phyloP scores from a whole-genome alignment of 306 rosid genomes.

The Hippophae tibetana region DNA sequence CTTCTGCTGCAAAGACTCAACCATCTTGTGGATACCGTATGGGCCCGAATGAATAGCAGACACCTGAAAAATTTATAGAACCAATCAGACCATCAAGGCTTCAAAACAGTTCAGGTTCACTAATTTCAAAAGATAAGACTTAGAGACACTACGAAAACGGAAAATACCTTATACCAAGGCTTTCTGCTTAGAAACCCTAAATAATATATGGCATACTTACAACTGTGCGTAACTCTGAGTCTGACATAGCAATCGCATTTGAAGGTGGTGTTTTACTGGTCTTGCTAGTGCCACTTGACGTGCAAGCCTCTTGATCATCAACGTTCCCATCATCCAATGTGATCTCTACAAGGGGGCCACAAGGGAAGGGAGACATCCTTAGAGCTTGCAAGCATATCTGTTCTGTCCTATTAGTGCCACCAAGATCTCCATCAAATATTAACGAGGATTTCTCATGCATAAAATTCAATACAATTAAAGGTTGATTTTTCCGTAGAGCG shows the following conservation, averaged over 20 bases:
- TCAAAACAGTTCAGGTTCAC: not conserved
- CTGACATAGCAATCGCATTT: conserved; percentile 28
- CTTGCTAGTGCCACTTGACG: conserved; percentile 28
- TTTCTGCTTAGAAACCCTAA: not conserved
- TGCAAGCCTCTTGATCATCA: conserved; percentile 37
- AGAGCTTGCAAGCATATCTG: conserved; percentile 78
- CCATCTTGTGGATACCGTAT: conserved; percentile 60
- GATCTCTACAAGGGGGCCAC: conserved; percentile 41
- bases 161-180: too few species aligned
- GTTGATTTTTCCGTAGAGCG: conserved; percentile 81
- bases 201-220: conserved; percentile 51
- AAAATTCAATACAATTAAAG: conserved; percentile 60
- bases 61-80: conserved; percentile 40
- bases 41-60: conserved; percentile 65
- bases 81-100: not conserved
- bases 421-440: conserved; percentile 35
- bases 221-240: conserved; percentile 45
- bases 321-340: conserved; percentile 36
- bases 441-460: conserved; percentile 45
- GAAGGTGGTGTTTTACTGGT: conserved; percentile 29
- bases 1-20: conserved; percentile 59
- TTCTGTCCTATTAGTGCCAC: conserved; percentile 54
- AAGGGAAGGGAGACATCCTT: conserved; percentile 52
- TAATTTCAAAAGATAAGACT: conserved; percentile 6
- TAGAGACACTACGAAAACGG: not conserved